Conservation (phyloP, 2,329 filamentous ascomycete species). For the Trichoderma polysporum region DNA sequence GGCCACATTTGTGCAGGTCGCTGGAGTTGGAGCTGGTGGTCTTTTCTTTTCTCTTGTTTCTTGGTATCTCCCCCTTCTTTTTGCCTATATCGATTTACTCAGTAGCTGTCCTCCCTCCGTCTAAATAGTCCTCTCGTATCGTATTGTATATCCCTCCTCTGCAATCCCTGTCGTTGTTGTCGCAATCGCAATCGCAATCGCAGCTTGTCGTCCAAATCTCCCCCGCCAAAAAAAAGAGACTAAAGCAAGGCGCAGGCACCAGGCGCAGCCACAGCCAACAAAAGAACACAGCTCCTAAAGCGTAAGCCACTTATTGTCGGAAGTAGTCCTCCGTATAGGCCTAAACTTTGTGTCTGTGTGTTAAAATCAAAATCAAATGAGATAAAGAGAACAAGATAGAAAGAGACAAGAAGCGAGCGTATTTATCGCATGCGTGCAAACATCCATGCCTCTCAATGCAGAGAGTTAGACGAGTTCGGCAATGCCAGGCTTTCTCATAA, state of each 20-base stretch:
- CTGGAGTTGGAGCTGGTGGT: not conserved
- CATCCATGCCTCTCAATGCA: not conserved
- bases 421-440: not conserved
- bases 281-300: not conserved
- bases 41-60: not conserved
- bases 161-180: not conserved
- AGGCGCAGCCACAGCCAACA: not conserved
- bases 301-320: not conserved
- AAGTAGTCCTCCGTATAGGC: not conserved
- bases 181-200: too few species aligned
- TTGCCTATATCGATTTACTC: not conserved
- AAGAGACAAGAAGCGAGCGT: not conserved
- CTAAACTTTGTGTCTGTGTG: not conserved
- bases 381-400: not conserved
- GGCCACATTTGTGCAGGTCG: constrained; percentile 36
- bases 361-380: not conserved
- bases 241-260: not conserved
- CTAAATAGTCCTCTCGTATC: not conserved
- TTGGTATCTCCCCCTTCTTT: not conserved
- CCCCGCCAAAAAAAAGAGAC: not conserved
- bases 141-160: not conserved
- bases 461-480: too few species aligned
- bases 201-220: not conserved
- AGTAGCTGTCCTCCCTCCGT: not conserved
- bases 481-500: not conserved